Evolutionary conservation across 2,329 filamentous ascomycete genomes (phyloP).

Genomic region (Fusarium ramigenum): DNA sequence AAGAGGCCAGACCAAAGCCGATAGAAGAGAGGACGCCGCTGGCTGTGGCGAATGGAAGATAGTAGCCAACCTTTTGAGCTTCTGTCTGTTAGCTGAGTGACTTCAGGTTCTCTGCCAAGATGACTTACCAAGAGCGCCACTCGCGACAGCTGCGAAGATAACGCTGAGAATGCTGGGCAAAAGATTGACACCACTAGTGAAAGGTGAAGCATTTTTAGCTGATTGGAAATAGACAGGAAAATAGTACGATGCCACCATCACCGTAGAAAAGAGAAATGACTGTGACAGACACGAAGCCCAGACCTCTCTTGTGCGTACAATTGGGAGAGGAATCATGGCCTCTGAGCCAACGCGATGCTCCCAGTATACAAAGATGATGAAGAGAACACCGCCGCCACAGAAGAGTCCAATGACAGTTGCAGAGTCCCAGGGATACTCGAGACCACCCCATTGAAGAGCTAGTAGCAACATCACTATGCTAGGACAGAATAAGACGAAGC

Average conservation of each 20-base stretch:
- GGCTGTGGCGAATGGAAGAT: slow-evolving; percentile 53
- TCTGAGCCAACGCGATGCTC: slow-evolving; percentile 54
- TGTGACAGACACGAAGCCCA: slow-evolving; percentile 53
- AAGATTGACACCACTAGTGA: slow-evolving; percentile 43
- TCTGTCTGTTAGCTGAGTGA: background rate
- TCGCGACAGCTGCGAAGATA: slow-evolving; percentile 36
- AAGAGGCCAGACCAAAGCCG: slow-evolving; percentile 54
- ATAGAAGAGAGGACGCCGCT: slow-evolving; percentile 47
- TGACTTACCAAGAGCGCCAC: slow-evolving; percentile 36
- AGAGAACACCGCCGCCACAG: slow-evolving; percentile 51
- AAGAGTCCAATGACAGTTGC: slow-evolving; percentile 57
- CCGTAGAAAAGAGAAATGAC: slow-evolving; percentile 54
- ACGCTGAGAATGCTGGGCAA: slow-evolving; percentile 43
- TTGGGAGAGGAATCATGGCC: slow-evolving; percentile 60
- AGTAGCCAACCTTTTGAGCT: slow-evolving; percentile 52
- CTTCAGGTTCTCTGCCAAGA: no score
- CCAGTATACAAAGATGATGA: slow-evolving; percentile 56
- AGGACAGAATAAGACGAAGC: slow-evolving; percentile 56
- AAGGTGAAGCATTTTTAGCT: slow-evolving; percentile 48
- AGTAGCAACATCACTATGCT: slow-evolving; percentile 60
- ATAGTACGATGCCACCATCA: slow-evolving; percentile 58
- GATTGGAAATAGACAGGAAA: slow-evolving; percentile 63
- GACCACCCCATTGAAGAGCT: slow-evolving; percentile 62
- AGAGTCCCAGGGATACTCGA: slow-evolving; percentile 56
- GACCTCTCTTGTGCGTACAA: slow-evolving; percentile 56